Evolutionary conservation across 1,284 basidiomycete genomes (phyloP), one percentile per base, ranked within the genome.

Genomic region (Clitocybe nebularis): DNA sequence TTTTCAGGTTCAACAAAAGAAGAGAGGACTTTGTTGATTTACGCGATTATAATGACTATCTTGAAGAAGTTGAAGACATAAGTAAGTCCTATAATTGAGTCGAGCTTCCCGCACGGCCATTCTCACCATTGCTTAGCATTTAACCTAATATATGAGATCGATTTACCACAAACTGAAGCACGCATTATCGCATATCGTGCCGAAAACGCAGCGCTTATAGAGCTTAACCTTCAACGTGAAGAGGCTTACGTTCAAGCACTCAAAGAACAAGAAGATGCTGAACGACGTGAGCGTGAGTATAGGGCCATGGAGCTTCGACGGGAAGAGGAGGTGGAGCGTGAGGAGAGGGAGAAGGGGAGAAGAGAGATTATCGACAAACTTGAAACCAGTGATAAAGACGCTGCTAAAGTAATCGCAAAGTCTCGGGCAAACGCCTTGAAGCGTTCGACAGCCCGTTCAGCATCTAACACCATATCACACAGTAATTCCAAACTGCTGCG

Each of bases 61-160:
- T 99, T 5, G 92, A 98, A 63, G 84, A 93, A 62, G 93, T 95
- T 1, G 96, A 99, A 66, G 91, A 97, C 56, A 86, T 98, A 51
- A 89, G 93, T 91, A 52, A 60, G 85, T 68, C 19, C 24, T 25
- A 22, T 33, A 13, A 14, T 25, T 45, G 36, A 29, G n/a, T n/a
- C n/a, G n/a, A n/a, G n/a, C n/a, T n/a, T n/a, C n/a, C n/a, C n/a
- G n/a, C 38, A 41, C 23, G 13, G 44, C 37, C 33, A 11, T 40
- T 8, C 40, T 46, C 23, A 41, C 34, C 25, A 4, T 22, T 50
- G 46, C 41, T 24, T 49, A 93, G 92, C 93, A 0, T 99, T 97
- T 73, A 97, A 98, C 60, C 80, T 99, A 10, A 91, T 99, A 48
- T 87, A 99, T 58, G 86, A 93, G 43, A 79, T 94, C 38, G 87